Percentiles rank a stretch among this genome's conserved stretches.
phyloP scores from a whole-genome alignment of 257 asterid species.

The Eustoma russellianum region DNA sequence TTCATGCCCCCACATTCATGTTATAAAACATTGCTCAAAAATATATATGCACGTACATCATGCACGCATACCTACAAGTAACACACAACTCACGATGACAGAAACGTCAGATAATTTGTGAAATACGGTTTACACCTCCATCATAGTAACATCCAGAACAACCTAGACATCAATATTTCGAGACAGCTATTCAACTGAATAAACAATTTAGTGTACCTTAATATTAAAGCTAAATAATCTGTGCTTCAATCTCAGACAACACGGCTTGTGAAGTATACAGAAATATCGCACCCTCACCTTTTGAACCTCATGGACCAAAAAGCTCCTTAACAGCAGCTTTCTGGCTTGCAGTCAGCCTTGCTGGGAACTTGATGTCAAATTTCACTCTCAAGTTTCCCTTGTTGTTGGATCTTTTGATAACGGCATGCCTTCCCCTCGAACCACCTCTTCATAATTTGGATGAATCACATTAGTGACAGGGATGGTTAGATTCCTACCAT shows the following conservation, averaged over 20 bases:
- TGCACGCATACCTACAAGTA: no score
- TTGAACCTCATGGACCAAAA: slow-evolving; percentile 17
- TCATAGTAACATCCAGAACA: no score
- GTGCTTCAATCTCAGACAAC: background rate
- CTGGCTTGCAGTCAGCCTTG: slow-evolving; percentile 26
- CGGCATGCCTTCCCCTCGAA: slow-evolving; percentile 38
- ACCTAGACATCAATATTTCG: background rate
- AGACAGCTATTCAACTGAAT: background rate
- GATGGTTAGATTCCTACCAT: slow-evolving; percentile 31
- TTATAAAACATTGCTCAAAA: no score
- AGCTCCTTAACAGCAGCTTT: slow-evolving; percentile 33
- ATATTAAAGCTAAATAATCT: background rate
- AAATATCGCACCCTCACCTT: background rate
- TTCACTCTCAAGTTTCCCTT: slow-evolving; percentile 39
- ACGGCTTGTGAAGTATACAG: background rate
- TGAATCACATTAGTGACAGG: slow-evolving; percentile 24
- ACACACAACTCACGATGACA: no score
- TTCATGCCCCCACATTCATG: no score
- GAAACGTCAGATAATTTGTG: no score
- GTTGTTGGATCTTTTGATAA: slow-evolving; percentile 27
- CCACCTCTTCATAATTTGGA: slow-evolving; percentile 31
- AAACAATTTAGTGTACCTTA: background rate
- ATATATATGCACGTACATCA: no score
- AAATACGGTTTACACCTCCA: no score
- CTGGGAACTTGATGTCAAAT: slow-evolving; percentile 36